These are phyloP conservation scores for Chlorophyllum brunneum DNA, from an alignment of 768 basidiomycete genomes.

Conservation along the genomic window DNA sequence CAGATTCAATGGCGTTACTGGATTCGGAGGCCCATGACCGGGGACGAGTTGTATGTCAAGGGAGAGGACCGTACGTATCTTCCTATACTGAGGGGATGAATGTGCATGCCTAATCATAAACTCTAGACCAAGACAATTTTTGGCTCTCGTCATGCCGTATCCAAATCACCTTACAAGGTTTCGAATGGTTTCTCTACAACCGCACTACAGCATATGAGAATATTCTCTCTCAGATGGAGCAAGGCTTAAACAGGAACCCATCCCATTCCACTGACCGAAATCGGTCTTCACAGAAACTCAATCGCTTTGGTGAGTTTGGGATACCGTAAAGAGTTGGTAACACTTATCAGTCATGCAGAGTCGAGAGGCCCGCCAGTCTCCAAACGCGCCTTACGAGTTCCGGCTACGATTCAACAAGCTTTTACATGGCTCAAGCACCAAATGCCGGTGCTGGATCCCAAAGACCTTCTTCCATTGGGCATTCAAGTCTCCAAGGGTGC, in stretches of 20 bases:
- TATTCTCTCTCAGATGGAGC: constrained; percentile 74
- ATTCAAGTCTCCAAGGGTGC: constrained; percentile 76
- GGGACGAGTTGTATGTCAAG: constrained; percentile 56
- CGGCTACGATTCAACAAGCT: constrained; percentile 34
- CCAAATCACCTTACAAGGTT: constrained; percentile 73
- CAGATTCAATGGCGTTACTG: constrained; percentile 94
- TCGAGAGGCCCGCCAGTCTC: constrained; percentile 22
- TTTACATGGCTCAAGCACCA: constrained; percentile 54
- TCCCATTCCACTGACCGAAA: constrained; percentile 26
- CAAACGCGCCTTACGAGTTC: constrained; percentile 28
- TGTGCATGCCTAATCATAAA: background rate
- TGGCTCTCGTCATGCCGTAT: constrained; percentile 62
- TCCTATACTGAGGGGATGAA: background rate
- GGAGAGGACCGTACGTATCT: constrained; percentile 52
- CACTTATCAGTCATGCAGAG: constrained; percentile 17
- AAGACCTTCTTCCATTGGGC: constrained; percentile 84
- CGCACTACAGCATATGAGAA: constrained; percentile 84
- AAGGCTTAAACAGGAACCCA: constrained; percentile 24
- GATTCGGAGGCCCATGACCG: constrained; percentile 77
- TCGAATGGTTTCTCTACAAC: constrained; percentile 94
- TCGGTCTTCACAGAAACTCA: constrained; percentile 35
- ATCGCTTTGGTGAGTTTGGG: constrained; percentile 33
- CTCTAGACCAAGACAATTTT: constrained; percentile 1
- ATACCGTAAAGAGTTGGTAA: background rate
- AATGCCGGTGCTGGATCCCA: constrained; percentile 70